phyloP scores from a whole-genome alignment of 1,284 basidiomycete species.

The Melampsora larici-populina region DNA sequence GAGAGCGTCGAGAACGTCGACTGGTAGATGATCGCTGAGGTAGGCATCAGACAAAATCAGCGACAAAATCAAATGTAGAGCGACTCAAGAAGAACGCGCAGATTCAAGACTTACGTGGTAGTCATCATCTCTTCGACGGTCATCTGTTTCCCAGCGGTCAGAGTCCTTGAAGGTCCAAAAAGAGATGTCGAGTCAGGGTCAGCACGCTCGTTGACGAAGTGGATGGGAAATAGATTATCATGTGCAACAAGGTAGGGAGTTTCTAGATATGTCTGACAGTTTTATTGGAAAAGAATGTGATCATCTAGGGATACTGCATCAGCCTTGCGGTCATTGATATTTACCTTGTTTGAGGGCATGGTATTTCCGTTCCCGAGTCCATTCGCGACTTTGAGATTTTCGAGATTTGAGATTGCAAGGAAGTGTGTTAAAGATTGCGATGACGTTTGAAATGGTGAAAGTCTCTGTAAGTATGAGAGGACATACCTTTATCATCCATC shows the following conservation, averaged over 20 bases:
- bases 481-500: background rate
- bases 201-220: background rate
- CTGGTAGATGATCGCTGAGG: constrained; percentile 4
- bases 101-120: background rate
- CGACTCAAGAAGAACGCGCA: background rate
- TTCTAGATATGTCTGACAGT: too few relatives aligned
- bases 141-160: constrained; percentile 32
- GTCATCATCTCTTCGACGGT: constrained; percentile 35
- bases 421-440: too few relatives aligned
- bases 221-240: too few relatives aligned
- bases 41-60: background rate
- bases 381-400: background rate
- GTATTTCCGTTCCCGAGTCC: background rate
- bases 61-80: background rate
- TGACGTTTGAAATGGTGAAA: too few relatives aligned
- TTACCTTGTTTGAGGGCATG: background rate
- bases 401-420: too few relatives aligned
- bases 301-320: background rate
- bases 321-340: background rate
- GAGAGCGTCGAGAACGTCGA: constrained; percentile 15
- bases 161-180: constrained; percentile 10
- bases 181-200: background rate
- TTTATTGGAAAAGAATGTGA: background rate
- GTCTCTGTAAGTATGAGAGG: background rate
- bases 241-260: too few relatives aligned